phyloP scores from a whole-genome alignment of 176 grass and related monocot genomes.

The Melocanna baccifera region DNA sequence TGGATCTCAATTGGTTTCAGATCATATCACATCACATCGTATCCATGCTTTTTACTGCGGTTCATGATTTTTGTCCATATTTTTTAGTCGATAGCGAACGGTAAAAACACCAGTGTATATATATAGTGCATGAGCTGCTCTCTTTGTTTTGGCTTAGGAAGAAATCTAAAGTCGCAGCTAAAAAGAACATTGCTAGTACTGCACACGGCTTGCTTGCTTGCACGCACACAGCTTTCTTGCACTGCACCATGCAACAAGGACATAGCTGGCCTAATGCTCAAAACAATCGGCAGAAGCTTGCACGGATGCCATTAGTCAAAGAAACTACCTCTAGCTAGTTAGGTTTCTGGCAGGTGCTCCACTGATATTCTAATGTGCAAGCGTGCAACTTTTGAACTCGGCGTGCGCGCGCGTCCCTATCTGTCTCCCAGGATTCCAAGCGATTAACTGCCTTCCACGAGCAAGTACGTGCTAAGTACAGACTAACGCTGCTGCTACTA shows the following conservation, averaged over 20 bases:
- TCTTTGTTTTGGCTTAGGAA: too few species aligned
- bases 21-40: constrained; percentile 16
- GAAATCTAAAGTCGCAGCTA: too few species aligned
- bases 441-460: neutral
- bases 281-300: neutral
- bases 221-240: neutral
- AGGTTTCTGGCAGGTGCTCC: neutral
- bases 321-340: neutral
- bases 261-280: neutral
- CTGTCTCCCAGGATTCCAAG: constrained; percentile 28
- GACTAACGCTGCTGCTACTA: neutral
- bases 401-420: neutral
- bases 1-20: neutral
- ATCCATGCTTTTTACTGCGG: too few species aligned
- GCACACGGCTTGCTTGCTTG: neutral
- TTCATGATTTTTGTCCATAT: too few species aligned
- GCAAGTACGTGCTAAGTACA: too few species aligned
- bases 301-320: constrained; percentile 24
- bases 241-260: neutral
- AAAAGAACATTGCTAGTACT: too few species aligned
- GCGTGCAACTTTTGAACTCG: constrained; percentile 31
- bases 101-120: too few species aligned
- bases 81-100: too few species aligned
- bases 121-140: too few species aligned
- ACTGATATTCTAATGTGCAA: constrained; percentile 11